A percentile compares a stretch with the other conserved stretches of the same genome.
Conservation (phyloP, 345 rosid species). For the Ceriops zippeliana region DNA sequence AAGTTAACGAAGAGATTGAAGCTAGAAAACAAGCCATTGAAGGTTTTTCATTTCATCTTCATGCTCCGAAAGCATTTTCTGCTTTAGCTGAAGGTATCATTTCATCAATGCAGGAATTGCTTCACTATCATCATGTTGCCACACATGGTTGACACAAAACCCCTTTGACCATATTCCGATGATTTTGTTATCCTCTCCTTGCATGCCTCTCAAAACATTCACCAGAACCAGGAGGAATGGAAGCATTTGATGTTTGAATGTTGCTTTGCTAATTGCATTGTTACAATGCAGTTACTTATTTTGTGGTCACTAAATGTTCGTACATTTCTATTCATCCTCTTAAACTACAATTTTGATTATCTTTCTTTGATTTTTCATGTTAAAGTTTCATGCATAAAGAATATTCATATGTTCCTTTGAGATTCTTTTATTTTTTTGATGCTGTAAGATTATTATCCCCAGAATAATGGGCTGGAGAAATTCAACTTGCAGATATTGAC, state of each 20-base stretch:
- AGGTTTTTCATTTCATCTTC: slow-evolving; percentile 79
- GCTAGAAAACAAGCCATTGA: slow-evolving; percentile 57
- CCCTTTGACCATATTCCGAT: too few species aligned
- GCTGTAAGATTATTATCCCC: neutral
- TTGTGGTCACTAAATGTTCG: too few species aligned
- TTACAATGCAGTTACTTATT: too few species aligned
- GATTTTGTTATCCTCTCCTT: too few species aligned
- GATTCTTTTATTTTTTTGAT: slow-evolving; percentile 1
- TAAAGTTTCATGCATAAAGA: neutral
- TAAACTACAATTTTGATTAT: neutral
- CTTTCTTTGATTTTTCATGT: neutral
- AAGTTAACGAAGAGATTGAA: slow-evolving; percentile 67
- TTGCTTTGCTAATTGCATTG: too few species aligned
- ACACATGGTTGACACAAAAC: neutral
- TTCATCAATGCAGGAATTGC: neutral
- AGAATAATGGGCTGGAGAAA: slow-evolving; percentile 15
- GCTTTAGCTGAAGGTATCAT: slow-evolving; percentile 73
- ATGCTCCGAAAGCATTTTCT: slow-evolving; percentile 55
- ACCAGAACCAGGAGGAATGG: too few species aligned
- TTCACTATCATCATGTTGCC: neutral
- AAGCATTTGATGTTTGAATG: too few species aligned
- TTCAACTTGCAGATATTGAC: slow-evolving; percentile 52
- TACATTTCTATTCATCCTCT: too few species aligned
- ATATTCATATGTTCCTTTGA: slow-evolving; percentile 2
- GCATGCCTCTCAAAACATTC: too few species aligned